Evolutionary conservation across 164 flowering plant species (phyloP).

Genomic region (Macadamia tetraphylla): DNA sequence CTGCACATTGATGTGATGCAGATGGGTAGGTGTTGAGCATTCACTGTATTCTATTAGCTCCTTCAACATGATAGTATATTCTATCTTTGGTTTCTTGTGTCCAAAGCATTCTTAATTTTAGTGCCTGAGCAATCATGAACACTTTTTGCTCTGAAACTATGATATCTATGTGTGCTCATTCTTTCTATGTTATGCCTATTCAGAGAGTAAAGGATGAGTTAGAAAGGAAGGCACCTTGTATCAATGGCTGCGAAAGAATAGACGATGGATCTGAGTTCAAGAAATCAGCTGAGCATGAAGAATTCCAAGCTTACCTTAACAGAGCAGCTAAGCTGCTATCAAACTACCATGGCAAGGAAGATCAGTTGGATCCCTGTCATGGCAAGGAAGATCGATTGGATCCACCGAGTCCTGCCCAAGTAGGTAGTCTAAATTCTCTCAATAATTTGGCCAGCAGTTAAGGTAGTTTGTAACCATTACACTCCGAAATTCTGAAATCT

Average conservation of each 20-base stretch:
- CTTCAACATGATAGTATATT: no score
- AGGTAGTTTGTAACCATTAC: not conserved
- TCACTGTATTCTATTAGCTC: no score
- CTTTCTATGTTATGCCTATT: not conserved
- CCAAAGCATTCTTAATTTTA: no score
- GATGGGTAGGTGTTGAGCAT: no score
- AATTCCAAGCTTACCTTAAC: constrained; percentile 47
- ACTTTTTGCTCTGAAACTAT: not conserved
- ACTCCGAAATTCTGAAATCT: not conserved
- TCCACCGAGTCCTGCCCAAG: constrained; percentile 15
- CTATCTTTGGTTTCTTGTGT: no score
- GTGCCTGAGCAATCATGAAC: not conserved
- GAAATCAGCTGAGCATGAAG: constrained; percentile 48
- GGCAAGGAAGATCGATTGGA: constrained; percentile 23
- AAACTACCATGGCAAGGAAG: constrained; percentile 16
- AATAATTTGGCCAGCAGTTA: constrained; percentile 5
- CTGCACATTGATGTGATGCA: no score
- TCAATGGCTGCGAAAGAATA: constrained; percentile 13
- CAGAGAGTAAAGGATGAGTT: constrained; percentile 73
- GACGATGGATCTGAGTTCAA: constrained; percentile 21
- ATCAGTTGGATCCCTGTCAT: constrained; percentile 13
- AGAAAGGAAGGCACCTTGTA: constrained; percentile 35
- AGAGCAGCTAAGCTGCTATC: constrained; percentile 32
- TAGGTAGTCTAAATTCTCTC: constrained; percentile 1
- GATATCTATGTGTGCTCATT: not conserved